Conservation (phyloP, 495 filamentous ascomycete genomes). For the Trichoderma reesei region DNA sequence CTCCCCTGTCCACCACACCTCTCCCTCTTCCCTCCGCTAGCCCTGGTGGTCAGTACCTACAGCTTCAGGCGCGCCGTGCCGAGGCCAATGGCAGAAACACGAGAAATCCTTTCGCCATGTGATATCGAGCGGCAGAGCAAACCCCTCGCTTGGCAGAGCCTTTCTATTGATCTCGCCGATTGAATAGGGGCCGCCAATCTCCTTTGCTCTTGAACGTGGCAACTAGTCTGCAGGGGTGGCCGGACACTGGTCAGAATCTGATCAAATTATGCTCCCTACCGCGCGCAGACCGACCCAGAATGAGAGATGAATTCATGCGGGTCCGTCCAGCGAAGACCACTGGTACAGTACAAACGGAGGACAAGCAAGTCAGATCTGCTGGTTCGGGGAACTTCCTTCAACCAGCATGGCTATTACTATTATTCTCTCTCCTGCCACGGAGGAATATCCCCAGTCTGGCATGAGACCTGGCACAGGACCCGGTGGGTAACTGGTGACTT, state of each 20-base stretch:
- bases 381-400: neutral
- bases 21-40: neutral
- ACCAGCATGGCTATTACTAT: neutral
- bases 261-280: slow-evolving; percentile 4
- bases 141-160: neutral
- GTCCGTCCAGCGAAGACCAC: neutral
- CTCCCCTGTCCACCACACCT: neutral
- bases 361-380: neutral
- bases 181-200: slow-evolving; percentile 4
- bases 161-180: neutral
- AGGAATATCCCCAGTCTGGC: neutral
- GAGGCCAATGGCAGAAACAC: neutral
- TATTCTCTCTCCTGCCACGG: neutral
- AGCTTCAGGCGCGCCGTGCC: slow-evolving; percentile 1
- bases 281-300: neutral
- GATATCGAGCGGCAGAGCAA: neutral
- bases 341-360: neutral
- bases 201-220: neutral
- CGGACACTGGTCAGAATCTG: slow-evolving; percentile 4
- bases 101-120: neutral
- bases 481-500: neutral
- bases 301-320: slow-evolving; percentile 1
- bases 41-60: neutral
- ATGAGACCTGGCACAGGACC: neutral
- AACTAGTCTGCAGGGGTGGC: neutral